Base-by-base conservation (phyloP, 805 yeast species). In the Metschnikowia gelsemii region DNA sequence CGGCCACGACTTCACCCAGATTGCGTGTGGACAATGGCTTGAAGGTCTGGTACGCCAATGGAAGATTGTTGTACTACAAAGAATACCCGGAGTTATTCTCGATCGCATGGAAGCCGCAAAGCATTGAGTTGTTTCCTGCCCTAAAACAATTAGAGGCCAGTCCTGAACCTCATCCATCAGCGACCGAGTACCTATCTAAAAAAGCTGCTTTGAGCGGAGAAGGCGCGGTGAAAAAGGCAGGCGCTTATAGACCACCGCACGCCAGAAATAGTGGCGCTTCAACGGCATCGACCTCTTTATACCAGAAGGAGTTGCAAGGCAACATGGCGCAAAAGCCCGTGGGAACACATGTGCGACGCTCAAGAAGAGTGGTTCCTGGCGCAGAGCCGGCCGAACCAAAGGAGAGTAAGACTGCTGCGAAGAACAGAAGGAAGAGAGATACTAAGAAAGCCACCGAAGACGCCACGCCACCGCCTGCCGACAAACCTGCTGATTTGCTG, bases 171-270 rank as follows among this genome's bases (percentile, higher is more conserved):
- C 93, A 91, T 59, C 68, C 69, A 41, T 79, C 87, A 32, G 96
- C 89, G 16, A 68, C 73, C 31, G 86, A 79, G 43, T 79, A 68
- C 54, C 54, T 74, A 50, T 70, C 70, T 25, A 72, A 72, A 52
- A 64, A 60, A 45, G 64, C 64, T 35, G 63, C 64, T 13, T 55
- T 56, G 30, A 54, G 59, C 28, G 56, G 65, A 8, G 59, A 64
- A 5, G 51, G 58, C 28, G 59, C 63, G 13, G 62, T 70, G 14
- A 61, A 75, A 40, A 82, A 90, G 40, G 75, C 79, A 23, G 96
- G 96, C 40, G 98, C 97, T 30, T 93, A 93, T 63, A 80, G 95
- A 62, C 99, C 99, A 18, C 99, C 99, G 2, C 96, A 89, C 63
- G 96, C 97, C 8, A 77, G 96, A 62, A 72, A 59, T 40, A 49